Base-by-base conservation (phyloP, 148 eudicot genomes). In the Cornus florida region DNA sequence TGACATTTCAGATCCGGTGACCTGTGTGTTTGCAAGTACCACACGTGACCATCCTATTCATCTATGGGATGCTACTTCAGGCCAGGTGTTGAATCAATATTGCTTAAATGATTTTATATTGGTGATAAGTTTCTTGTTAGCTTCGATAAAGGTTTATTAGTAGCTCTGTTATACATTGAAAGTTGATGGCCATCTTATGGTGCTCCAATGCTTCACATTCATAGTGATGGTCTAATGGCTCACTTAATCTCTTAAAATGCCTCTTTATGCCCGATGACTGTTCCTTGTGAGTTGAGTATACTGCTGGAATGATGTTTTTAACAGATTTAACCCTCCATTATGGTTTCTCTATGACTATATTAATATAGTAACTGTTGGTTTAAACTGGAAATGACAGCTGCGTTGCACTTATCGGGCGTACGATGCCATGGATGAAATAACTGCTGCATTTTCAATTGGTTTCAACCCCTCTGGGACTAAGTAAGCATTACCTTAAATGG, bases 381-480 rank as follows among this genome's bases (percentile, higher is more conserved):
- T 75, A 28, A 19, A 62, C 23, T 79, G 56, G 75, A 43, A 71
- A 82, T 73, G 88, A 82, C 97, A 96, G 98, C 79, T 96, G 33
- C 98, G 99, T 13, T 96, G 99, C 85, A 96, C 98, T 10, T 96
- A 96, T 82, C 94, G 99, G 80, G 98, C 99, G 57, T 96, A 91
- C 86, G 97, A 96, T 90, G 92, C 90, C 75, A 91, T 96, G 98
- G 99, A 96, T 83, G 99, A 96, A 85, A 96, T 96, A 67, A 86
- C 95, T 78, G 99, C 99, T 86, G 99, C 99, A 60, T 91, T 86
- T 83, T 92, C 92, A 67, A 78, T 96, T 82, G 98, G 92, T 71
- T 96, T 96, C 86, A 96, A 92, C 79, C 97, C 97, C 64, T 75
- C 83, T 72, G 99, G 94, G 75, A 87, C 83, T 67, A 96, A 96